Evolutionary conservation across 306 rosid species (phyloP).

Genomic region (Geum urbanum): DNA sequence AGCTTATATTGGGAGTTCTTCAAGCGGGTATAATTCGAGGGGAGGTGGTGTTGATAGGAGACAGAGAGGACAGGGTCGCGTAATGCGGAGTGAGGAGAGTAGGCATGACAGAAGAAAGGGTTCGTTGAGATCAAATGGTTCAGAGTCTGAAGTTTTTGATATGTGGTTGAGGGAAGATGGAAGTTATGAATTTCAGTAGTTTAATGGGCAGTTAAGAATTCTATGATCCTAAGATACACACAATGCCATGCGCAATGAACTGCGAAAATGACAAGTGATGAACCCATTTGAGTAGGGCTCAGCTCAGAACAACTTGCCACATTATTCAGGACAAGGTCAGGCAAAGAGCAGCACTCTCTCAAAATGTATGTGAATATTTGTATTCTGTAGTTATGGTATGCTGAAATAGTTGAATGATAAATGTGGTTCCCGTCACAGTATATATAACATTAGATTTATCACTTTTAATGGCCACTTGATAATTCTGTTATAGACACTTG

Average conservation of each 20-base stretch:
- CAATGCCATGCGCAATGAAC: neutral
- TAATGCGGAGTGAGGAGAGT: neutral
- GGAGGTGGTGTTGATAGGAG: neutral
- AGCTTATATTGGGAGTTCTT: too few species aligned
- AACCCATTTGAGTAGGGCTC: neutral
- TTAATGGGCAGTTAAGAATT: slow-evolving; percentile 23
- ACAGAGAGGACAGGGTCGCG: neutral
- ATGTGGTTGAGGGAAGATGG: slow-evolving; percentile 77
- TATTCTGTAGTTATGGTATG: slow-evolving; percentile 1
- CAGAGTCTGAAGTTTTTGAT: slow-evolving; percentile 53
- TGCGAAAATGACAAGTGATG: neutral
- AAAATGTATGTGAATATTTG: slow-evolving; percentile 10
- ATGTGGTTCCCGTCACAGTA: neutral
- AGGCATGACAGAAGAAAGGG: neutral
- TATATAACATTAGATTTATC: neutral
- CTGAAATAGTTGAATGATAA: slow-evolving; percentile 4
- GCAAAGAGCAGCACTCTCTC: neutral
- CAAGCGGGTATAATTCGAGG: neutral
- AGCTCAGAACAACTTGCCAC: neutral
- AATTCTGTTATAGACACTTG: neutral
- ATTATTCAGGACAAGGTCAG: slow-evolving; percentile 1
- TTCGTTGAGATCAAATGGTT: neutral
- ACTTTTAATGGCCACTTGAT: neutral
- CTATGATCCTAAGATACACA: neutral
- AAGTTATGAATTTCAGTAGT: slow-evolving; percentile 40